phyloP scores from a whole-genome alignment of 1,284 basidiomycete genomes.

The Cutaneotrichosporon arboriforme region DNA sequence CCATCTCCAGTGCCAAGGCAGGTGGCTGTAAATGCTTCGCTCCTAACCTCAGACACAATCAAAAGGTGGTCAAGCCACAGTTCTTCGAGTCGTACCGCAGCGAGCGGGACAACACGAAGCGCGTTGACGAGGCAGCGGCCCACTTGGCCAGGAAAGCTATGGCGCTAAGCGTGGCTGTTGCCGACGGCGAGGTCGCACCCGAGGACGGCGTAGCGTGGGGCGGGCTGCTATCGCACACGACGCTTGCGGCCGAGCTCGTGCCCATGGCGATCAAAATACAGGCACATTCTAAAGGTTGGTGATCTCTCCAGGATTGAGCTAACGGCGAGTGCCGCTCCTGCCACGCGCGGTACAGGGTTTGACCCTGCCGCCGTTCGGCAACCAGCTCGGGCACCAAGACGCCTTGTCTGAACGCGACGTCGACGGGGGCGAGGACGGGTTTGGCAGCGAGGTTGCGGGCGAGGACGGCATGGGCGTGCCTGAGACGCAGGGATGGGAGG shows the following conservation, averaged over 20 bases:
- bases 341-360: constrained; percentile 30
- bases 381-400: neutral
- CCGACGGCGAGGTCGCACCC: constrained; percentile 14
- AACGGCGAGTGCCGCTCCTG: constrained; percentile 27
- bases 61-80: constrained; percentile 60
- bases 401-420: constrained; percentile 6
- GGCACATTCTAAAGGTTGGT: constrained; percentile 13
- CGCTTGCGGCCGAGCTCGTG: constrained; percentile 37
- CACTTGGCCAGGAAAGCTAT: constrained; percentile 34
- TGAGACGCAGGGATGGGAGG: constrained; percentile 11
- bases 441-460: constrained; percentile 6
- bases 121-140: constrained; percentile 37
- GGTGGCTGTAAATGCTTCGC: neutral
- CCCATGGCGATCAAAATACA: constrained; percentile 46
- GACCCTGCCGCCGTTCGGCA: constrained; percentile 21
- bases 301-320: neutral
- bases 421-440: constrained; percentile 1
- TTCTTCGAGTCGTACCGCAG: constrained; percentile 49
- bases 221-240: constrained; percentile 28
- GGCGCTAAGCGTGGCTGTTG: neutral
- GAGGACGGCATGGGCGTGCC: constrained; percentile 18
- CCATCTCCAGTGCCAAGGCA: constrained; percentile 75
- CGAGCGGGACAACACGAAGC: constrained; percentile 36
- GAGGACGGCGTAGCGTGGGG: constrained; percentile 29
- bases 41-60: constrained; percentile 47